phyloP scores from a whole-genome alignment of 208 protist species.

The Acanthamoeba triangularis region DNA sequence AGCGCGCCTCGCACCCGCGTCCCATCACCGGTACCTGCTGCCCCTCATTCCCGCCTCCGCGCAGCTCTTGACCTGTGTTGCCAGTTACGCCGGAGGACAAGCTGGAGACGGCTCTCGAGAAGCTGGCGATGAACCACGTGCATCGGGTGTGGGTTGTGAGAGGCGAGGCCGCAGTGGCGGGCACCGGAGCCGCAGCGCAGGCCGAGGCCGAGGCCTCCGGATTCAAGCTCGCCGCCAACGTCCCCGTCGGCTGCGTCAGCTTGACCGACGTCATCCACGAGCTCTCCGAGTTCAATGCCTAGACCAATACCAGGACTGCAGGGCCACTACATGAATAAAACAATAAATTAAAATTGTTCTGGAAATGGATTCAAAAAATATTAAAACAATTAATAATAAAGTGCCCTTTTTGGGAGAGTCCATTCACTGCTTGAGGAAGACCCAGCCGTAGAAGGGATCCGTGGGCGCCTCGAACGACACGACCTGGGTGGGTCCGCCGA shows the following conservation, averaged over 20 bases:
- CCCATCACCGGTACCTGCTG: constrained; percentile 20
- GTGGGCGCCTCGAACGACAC: not conserved
- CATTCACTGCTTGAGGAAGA: not conserved
- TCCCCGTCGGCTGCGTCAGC: constrained; percentile 39
- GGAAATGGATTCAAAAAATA: too few species aligned
- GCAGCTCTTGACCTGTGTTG: not conserved
- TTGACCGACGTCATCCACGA: constrained; percentile 56
- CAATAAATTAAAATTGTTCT: too few species aligned
- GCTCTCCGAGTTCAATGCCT: constrained; percentile 26
- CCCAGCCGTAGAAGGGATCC: constrained; percentile 65
- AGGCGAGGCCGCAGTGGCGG: not conserved
- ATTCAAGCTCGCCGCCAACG: not conserved
- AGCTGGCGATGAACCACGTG: constrained; percentile 6
- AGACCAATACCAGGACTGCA: too few species aligned
- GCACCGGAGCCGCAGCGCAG: not conserved
- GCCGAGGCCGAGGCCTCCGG: not conserved
- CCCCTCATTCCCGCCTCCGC: too few species aligned
- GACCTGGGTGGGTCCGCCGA: not conserved
- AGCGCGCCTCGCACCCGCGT: constrained; percentile 7
- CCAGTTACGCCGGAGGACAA: constrained; percentile 17
- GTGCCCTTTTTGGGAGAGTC: too few species aligned
- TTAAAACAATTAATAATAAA: too few species aligned
- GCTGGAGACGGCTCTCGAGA: constrained; percentile 27
- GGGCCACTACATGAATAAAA: too few species aligned
- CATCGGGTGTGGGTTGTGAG: constrained; percentile 53